Conservation (phyloP, 768 basidiomycete genomes). For the Kwoniella shandongensis region DNA sequence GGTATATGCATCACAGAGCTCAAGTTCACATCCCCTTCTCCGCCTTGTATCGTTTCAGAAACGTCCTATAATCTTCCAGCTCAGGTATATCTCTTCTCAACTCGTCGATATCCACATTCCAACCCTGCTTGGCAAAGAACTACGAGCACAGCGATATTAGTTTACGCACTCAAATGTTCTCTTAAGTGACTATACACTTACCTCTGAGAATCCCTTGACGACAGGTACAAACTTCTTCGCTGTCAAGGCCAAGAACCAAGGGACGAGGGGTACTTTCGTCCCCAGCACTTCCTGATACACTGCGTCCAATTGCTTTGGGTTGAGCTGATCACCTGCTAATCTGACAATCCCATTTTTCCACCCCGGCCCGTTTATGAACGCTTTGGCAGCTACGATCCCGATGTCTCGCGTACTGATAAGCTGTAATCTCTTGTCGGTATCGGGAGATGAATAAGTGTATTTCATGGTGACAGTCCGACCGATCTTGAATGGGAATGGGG, state of each 20-base stretch:
- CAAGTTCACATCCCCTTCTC: neutral
- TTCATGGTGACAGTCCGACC: slow-evolving; percentile 22
- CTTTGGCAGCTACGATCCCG: slow-evolving; percentile 21
- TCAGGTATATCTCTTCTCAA: slow-evolving; percentile 13
- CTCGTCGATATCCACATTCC: slow-evolving; percentile 14
- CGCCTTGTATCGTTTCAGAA: slow-evolving; percentile 11
- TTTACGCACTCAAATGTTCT: neutral
- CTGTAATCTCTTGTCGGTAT: slow-evolving; percentile 29
- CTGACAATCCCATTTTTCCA: slow-evolving; percentile 14
- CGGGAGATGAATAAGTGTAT: slow-evolving; percentile 10
- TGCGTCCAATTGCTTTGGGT: slow-evolving; percentile 14
- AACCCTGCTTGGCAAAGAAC: slow-evolving; percentile 19
- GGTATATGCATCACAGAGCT: no score
- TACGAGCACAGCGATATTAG: neutral
- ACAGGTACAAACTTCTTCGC: slow-evolving; percentile 10
- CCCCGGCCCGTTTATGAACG: slow-evolving; percentile 18
- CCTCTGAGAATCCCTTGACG: slow-evolving; percentile 5
- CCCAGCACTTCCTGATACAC: slow-evolving; percentile 22
- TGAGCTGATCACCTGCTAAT: slow-evolving; percentile 28
- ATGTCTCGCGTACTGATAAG: slow-evolving; percentile 27
- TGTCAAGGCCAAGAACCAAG: slow-evolving; percentile 5
- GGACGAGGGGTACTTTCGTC: slow-evolving; percentile 1
- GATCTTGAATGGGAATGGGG: slow-evolving; percentile 16
- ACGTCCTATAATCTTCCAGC: slow-evolving; percentile 17
- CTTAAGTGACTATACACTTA: neutral